These are phyloP conservation scores for Corchorus olitorius DNA, from an alignment of 345 rosid species.

Conservation along the genomic window DNA sequence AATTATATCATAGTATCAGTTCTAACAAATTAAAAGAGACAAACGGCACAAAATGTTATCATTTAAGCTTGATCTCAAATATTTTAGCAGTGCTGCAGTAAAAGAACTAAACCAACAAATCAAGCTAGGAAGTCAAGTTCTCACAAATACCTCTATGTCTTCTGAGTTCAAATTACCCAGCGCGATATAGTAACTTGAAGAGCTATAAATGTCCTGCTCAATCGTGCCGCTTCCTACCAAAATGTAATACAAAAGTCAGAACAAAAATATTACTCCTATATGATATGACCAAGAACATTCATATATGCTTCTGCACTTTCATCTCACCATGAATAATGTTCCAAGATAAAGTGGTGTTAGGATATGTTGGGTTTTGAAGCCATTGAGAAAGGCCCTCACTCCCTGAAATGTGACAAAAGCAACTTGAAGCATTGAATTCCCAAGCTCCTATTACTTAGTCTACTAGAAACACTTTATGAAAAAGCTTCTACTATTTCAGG, in stretches of 20 bases:
- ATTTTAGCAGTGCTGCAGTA: neutral
- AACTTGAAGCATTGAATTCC: constrained; percentile 5
- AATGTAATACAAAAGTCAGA: constrained; percentile 21
- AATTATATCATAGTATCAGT: neutral
- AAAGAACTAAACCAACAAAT: constrained; percentile 10
- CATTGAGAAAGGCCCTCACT: constrained; percentile 79
- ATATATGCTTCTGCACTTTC: constrained; percentile 8
- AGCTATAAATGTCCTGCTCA: constrained; percentile 57
- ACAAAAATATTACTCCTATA: neutral
- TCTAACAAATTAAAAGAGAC: neutral
- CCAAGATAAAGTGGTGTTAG: constrained; percentile 86
- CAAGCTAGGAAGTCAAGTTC: neutral
- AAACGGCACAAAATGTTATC: constrained; percentile 1
- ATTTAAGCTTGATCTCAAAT: constrained; percentile 15
- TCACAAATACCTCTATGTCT: constrained; percentile 63
- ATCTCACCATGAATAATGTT: constrained; percentile 67
- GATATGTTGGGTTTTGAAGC: constrained; percentile 82
- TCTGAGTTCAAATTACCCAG: constrained; percentile 78
- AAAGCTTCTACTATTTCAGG: neutral
- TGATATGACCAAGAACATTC: constrained; percentile 1
- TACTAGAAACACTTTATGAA: neutral
- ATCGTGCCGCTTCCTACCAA: constrained; percentile 65
- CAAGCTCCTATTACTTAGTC: neutral
- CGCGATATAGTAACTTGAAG: constrained; percentile 80
- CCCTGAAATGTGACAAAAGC: constrained; percentile 47